Evolutionary conservation across 2,329 filamentous ascomycete species (phyloP).

Genomic region (Didymella segeticola): DNA sequence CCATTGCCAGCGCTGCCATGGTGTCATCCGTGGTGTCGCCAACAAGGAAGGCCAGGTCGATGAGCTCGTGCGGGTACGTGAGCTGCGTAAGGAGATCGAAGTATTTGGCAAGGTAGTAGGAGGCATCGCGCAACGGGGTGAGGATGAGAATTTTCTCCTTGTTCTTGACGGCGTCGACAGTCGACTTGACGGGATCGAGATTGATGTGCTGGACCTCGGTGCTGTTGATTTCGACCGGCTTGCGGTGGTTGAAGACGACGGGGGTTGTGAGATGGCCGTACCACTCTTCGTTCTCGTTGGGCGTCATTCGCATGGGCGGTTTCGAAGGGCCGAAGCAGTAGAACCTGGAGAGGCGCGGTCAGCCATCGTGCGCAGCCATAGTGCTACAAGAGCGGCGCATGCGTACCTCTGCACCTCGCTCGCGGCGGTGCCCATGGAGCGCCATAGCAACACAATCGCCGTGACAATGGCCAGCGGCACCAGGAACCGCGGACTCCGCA

Average conservation of each 20-base stretch:
- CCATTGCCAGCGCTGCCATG: slow-evolving; percentile 80
- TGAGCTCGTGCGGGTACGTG: slow-evolving; percentile 92
- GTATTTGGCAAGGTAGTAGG: slow-evolving; percentile 81
- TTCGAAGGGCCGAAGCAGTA: slow-evolving; percentile 97
- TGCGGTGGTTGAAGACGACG: slow-evolving; percentile 95
- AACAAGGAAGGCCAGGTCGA: slow-evolving; percentile 93
- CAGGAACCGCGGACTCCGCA: slow-evolving; percentile 80
- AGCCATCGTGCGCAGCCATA: slow-evolving; percentile 19
- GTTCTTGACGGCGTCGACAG: slow-evolving; percentile 77
- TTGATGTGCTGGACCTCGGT: slow-evolving; percentile 79
- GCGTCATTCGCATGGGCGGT: slow-evolving; percentile 93
- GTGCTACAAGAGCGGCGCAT: slow-evolving; percentile 26
- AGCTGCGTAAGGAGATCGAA: slow-evolving; percentile 91
- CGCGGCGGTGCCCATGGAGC: slow-evolving; percentile 79
- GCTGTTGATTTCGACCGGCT: slow-evolving; percentile 82
- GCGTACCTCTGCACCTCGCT: slow-evolving; percentile 89
- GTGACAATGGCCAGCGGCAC: slow-evolving; percentile 74
- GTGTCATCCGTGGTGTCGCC: slow-evolving; percentile 93
- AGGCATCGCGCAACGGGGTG: slow-evolving; percentile 90
- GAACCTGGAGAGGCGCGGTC: slow-evolving; percentile 67
- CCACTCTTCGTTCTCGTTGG: slow-evolving; percentile 91
- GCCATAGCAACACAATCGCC: slow-evolving; percentile 83
- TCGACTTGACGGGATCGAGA: slow-evolving; percentile 84
- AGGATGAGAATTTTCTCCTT: slow-evolving; percentile 89
- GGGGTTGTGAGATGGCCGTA: slow-evolving; percentile 87